Percentiles rank a stretch among this genome's conserved stretches.
Conservation (phyloP, 495 filamentous ascomycete species). For the Entonaema liquescens region DNA sequence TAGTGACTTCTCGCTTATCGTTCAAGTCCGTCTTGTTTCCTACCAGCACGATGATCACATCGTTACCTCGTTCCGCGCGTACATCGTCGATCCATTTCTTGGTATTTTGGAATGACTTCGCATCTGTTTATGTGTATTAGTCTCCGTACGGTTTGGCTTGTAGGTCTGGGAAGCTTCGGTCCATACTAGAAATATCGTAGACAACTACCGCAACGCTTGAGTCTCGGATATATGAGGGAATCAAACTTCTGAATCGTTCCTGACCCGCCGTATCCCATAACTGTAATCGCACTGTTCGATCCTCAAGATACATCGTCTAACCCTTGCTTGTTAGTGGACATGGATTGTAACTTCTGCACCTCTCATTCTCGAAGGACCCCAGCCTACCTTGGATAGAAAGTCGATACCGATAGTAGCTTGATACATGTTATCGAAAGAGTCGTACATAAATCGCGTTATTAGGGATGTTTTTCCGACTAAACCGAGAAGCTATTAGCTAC, state of each 20-base stretch:
- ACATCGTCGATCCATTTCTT: slow-evolving; percentile 99
- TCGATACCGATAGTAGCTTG: slow-evolving; percentile 99
- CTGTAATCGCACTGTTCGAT: slow-evolving; percentile 95
- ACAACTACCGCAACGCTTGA: slow-evolving; percentile 96
- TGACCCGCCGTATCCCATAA: slow-evolving; percentile 99
- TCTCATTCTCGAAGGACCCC: background rate
- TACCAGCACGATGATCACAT: slow-evolving; percentile 97
- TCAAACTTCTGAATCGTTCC: slow-evolving; percentile 94
- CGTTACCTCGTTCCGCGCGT: slow-evolving; percentile 92
- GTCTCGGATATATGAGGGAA: slow-evolving; percentile 98
- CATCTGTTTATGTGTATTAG: slow-evolving; percentile 58
- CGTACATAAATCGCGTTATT: slow-evolving; percentile 99
- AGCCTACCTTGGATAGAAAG: slow-evolving; percentile 91
- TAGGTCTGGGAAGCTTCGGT: background rate
- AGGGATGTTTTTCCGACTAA: slow-evolving; percentile 97
- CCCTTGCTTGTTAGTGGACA: slow-evolving; percentile 37
- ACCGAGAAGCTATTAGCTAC: slow-evolving; percentile 32
- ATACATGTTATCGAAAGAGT: slow-evolving; percentile 99
- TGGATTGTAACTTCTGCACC: background rate
- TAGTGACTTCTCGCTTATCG: slow-evolving; percentile 96
- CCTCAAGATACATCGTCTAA: slow-evolving; percentile 99
- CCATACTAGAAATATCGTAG: slow-evolving; percentile 91
- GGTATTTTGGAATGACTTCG: slow-evolving; percentile 96
- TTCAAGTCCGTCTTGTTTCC: slow-evolving; percentile 99
- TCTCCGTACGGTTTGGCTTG: background rate